These are phyloP conservation scores for Aspergillus funiculosus DNA, from an alignment of 495 filamentous ascomycete species.

Conservation along the genomic window DNA sequence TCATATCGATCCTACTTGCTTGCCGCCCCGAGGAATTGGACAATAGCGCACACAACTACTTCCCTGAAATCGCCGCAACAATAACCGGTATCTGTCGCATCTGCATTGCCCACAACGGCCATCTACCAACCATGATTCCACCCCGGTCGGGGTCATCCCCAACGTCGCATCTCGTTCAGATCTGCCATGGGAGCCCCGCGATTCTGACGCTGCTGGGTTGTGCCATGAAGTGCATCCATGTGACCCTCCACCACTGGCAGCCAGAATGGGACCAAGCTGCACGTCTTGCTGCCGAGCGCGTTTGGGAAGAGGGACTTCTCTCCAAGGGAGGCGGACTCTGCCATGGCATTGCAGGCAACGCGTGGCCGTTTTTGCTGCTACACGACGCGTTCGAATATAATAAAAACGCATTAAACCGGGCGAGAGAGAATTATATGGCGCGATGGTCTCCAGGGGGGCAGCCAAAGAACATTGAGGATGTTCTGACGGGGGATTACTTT, in stretches of 20 bases:
- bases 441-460: conserved; percentile 10
- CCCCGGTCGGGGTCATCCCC: conserved; percentile 14
- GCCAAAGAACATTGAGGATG: conserved; percentile 3
- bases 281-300: conserved; percentile 30
- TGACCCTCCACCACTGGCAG: conserved; percentile 30
- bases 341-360: conserved; percentile 45
- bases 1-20: conserved; percentile 40
- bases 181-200: conserved; percentile 44
- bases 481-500: conserved; percentile 34
- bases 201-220: conserved; percentile 33
- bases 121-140: conserved; percentile 31
- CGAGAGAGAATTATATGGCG: conserved; percentile 20
- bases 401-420: conserved; percentile 16
- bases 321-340: conserved; percentile 45
- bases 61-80: conserved; percentile 34
- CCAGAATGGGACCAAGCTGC: conserved; percentile 40
- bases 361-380: conserved; percentile 35
- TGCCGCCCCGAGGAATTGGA: conserved; percentile 26
- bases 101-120: conserved; percentile 33
- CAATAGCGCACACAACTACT: conserved; percentile 19
- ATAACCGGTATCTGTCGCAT: conserved; percentile 37
- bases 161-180: conserved; percentile 36
- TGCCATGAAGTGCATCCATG: conserved; percentile 24
- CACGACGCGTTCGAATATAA: conserved; percentile 34
- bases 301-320: conserved; percentile 45